Evolutionary conservation across 805 yeast species (phyloP).

Genomic region (Candida vartiovaarae): DNA sequence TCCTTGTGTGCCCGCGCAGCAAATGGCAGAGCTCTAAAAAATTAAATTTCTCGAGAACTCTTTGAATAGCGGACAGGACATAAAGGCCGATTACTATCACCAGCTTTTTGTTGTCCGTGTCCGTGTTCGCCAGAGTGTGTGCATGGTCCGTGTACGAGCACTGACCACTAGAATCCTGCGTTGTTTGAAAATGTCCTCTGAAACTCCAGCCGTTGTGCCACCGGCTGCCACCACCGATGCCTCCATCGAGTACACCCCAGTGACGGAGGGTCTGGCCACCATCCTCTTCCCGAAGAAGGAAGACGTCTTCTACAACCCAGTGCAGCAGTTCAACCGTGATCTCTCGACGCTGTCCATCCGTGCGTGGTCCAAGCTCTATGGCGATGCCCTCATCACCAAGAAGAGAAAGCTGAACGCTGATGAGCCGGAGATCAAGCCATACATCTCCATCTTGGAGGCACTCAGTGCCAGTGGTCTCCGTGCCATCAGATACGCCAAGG

Average conservation of each 20-base stretch:
- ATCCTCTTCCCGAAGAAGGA: constrained; percentile 77
- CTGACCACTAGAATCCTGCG: neutral
- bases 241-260: constrained; percentile 28
- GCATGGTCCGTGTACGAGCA: neutral
- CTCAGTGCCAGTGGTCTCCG: constrained; percentile 92
- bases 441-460: constrained; percentile 76
- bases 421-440: constrained; percentile 22
- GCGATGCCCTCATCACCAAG: constrained; percentile 24
- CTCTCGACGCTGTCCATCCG: constrained; percentile 75
- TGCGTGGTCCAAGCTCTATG: constrained; percentile 72
- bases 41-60: no score
- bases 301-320: constrained; percentile 88
- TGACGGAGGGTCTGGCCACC: constrained; percentile 76
- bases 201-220: neutral
- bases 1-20: no score
- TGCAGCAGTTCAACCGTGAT: constrained; percentile 95
- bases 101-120: no score
- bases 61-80: no score
- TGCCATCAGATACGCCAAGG: constrained; percentile 89
- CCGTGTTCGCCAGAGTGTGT: no score
- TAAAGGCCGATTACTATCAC: no score
- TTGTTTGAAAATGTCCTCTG: neutral
- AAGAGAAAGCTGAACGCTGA: constrained; percentile 27
- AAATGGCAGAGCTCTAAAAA: no score
- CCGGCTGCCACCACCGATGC: constrained; percentile 4